Evolutionary conservation across 2,329 filamentous ascomycete species (phyloP).

Genomic region (Gaeumannomyces sp.): DNA sequence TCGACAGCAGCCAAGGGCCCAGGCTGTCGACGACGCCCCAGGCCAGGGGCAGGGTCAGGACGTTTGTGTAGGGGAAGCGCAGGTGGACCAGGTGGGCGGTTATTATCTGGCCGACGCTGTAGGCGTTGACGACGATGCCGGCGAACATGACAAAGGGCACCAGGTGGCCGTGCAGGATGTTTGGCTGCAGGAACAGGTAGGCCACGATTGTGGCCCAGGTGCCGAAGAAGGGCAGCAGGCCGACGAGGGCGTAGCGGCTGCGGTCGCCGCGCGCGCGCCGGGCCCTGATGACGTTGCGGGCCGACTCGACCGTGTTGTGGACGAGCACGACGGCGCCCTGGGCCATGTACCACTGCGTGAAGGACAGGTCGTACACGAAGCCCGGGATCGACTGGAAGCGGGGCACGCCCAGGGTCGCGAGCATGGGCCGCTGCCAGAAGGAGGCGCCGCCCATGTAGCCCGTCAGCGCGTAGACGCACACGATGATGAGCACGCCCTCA

Average conservation of each 20-base stretch:
- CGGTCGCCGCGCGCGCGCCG: conserved; percentile 65
- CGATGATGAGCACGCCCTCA: conserved; percentile 83
- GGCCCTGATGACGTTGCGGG: conserved; percentile 76
- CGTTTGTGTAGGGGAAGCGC: conserved; percentile 84
- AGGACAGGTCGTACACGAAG: conserved; percentile 70
- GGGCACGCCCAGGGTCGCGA: conserved; percentile 64
- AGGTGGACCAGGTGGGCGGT: conserved; percentile 86
- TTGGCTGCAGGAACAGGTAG: conserved; percentile 80
- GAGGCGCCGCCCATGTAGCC: conserved; percentile 79
- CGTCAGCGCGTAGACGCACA: conserved; percentile 75
- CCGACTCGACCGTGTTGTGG: conserved; percentile 76
- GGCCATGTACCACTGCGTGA: conserved; percentile 88
- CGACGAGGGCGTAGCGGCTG: conserved; percentile 68
- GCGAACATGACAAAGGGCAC: conserved; percentile 87
- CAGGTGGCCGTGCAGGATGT: conserved; percentile 74
- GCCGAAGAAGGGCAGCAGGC: conserved; percentile 72
- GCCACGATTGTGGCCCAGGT: conserved; percentile 71
- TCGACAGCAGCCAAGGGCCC: conserved; percentile 54
- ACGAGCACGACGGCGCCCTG: conserved; percentile 77
- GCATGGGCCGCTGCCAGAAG: conserved; percentile 86
- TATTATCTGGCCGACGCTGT: conserved; percentile 93
- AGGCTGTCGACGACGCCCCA: conserved; percentile 75
- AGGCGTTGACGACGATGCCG: conserved; percentile 85
- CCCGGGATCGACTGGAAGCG: conserved; percentile 58
- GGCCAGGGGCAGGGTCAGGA: conserved; percentile 70